Base-by-base conservation (phyloP, 2,329 filamentous ascomycete genomes). In the Neofusicoccum sp. region DNA sequence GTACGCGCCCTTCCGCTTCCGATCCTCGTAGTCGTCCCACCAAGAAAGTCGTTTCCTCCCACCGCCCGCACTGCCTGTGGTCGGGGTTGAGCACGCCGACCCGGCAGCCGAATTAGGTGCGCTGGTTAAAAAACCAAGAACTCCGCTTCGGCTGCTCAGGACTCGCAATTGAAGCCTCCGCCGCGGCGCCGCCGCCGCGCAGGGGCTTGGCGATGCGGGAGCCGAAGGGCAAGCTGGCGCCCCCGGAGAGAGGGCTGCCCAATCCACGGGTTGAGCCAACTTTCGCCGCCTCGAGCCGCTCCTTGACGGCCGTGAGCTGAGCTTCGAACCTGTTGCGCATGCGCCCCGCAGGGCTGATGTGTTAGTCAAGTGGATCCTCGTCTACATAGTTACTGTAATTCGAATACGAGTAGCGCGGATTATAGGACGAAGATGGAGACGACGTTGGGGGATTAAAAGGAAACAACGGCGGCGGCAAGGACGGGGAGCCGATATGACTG, bases 251-350 rank as follows among this genome's bases (percentile, higher is more conserved):
- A 49, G 86, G 84, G 57, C 89, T 90, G n/a, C 72, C 72, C 60
- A 97, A 85, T 58, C 91, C 92, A 66, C 92, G 89, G 9, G 93
- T 96, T 66, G 90, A 95, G 70, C 93, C 91, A 51, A 88, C 86
- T 79, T 98, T 99, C 74, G 93, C 95, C 57, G 91, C 90, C 78
- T 99, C 95, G 66, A 99, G 88, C 64, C 95, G 90, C 75, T 99
- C 95, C 82, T 98, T 99, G 78, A 99, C 95, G 56, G 93, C 92
- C 44, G 92, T 90, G 73, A 99, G 90, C 79, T 99, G 95, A 38
- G 91, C 89, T 81, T 99, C 95, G 81, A 99, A 99, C 75, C 95
- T 98, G 73, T 53, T 40, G 30, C n/a, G 31, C 51, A 30, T 30
- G 38, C 51, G 36, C 36, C 51, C 51, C 11, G 24, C 38, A 36